phyloP scores from a whole-genome alignment of 768 basidiomycete genomes.

The Suillus hirtellus region DNA sequence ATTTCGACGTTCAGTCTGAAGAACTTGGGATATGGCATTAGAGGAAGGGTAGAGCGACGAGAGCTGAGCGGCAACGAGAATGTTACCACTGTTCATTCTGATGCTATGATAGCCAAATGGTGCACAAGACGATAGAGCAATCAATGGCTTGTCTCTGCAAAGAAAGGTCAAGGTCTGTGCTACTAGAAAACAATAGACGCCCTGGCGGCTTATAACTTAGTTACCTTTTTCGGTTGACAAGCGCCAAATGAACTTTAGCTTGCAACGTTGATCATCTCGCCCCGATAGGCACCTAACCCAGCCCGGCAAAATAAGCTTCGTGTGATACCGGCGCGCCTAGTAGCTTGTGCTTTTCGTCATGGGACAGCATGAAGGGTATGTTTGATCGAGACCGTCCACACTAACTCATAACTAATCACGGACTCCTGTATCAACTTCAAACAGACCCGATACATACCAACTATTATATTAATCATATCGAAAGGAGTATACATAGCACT shows the following conservation, averaged over 20 bases:
- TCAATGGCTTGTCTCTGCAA: background rate
- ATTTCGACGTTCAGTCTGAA: constrained; percentile 62
- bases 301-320: background rate
- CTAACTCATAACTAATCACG: background rate
- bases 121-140: background rate
- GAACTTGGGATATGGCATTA: constrained; percentile 48
- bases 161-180: background rate
- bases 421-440: background rate
- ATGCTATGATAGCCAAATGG: background rate
- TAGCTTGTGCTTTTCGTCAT: background rate
- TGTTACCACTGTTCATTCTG: constrained; percentile 26
- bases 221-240: constrained; percentile 5
- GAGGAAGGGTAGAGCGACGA: constrained; percentile 61
- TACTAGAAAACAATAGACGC: constrained; percentile 4
- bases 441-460: background rate
- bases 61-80: constrained; percentile 60
- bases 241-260: background rate
- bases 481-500: background rate
- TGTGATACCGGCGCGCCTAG: background rate
- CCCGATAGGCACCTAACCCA: background rate
- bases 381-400: background rate
- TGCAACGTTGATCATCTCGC: background rate
- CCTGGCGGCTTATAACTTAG: background rate
- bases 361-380: background rate
- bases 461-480: background rate